Base-by-base conservation (phyloP, 805 yeast genomes). In the Lachancea kluyveri region DNA sequence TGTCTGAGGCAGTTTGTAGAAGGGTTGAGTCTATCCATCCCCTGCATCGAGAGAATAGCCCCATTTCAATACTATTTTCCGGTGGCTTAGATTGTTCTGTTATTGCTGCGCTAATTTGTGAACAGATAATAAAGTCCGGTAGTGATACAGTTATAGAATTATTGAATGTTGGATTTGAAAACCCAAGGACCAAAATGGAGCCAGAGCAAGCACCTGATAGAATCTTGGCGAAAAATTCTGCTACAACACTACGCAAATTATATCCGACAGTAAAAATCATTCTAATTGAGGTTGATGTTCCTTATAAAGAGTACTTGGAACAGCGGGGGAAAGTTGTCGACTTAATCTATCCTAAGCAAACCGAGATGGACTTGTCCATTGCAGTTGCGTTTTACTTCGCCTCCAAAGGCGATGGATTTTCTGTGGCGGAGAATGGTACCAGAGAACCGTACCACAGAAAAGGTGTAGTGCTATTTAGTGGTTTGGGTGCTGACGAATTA, bases 301-400 rank as follows among this genome's bases (percentile, higher is more conserved):
- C 81, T 1, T 88, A 80, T 47, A 72, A 70, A 5, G 79, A 74
- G 28, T 85, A 86, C 59, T 46, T 72, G 7, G 25, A 48, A 3
- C 70, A 70, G 21, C 70, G 68, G 31, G 56, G 62, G 1, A 54
- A 61, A 3, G 94, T 90, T 0, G 57, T 65, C 26, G 61, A 68
- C 16, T 60, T 90, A 25, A 92, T 92, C 70, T 77, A 67, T 48
- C 98, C 99, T 0, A 74, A 77, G 37, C 68, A 72, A 26, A 87
- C 96, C 0, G 97, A 87, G 42, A 92, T 92, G 97, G 99, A 92
- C 55, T 59, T 87, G 14, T 83, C 95, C 1, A 92, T 92, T 31
- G 96, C 96, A 1, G 75, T 90, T 39, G 98, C 99, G 0, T 92
- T 92, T 50, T 87, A 79, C 52, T 92, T 87, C 61, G 96, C 97